Percentiles rank a stretch among this genome's conserved stretches.
phyloP scores from a whole-genome alignment of 768 basidiomycete genomes.

The Trametes punicea region DNA sequence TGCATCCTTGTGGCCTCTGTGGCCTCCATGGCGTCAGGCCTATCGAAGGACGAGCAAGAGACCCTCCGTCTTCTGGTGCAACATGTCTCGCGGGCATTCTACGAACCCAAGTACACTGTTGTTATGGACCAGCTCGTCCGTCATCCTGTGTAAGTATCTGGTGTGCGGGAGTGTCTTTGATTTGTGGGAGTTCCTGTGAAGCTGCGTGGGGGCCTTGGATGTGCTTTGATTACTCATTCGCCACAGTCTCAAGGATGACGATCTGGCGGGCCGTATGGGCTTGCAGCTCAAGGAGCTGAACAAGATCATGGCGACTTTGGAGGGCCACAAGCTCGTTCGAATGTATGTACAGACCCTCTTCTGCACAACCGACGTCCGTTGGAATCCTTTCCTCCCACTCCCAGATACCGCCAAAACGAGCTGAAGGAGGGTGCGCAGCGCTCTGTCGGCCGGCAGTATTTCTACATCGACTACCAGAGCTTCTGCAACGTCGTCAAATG shows the following conservation, averaged over 20 bases:
- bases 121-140: conserved; percentile 92
- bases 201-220: conserved; percentile 19
- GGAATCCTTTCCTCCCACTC: neutral
- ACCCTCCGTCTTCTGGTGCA: conserved; percentile 85
- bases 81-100: conserved; percentile 90
- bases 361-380: neutral
- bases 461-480: conserved; percentile 92
- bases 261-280: conserved; percentile 87
- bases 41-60: conserved; percentile 76
- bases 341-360: conserved; percentile 47
- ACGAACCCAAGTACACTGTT: conserved; percentile 88
- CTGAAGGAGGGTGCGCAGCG: conserved; percentile 87
- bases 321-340: conserved; percentile 74
- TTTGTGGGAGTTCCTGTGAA: neutral
- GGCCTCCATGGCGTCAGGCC: conserved; percentile 29
- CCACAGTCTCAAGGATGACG: conserved; percentile 86
- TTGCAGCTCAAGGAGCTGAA: conserved; percentile 86
- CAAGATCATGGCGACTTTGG: conserved; percentile 81
- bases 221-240: conserved; percentile 22
- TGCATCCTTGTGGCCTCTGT: conserved; percentile 8
- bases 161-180: conserved; percentile 23
- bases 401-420: conserved; percentile 86
- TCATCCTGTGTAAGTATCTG: conserved; percentile 86
- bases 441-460: conserved; percentile 87
- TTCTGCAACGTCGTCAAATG: conserved; percentile 99